Evolutionary conservation across 129 eudicot species (phyloP).

Genomic region (Helichrysum umbraculigerum): DNA sequence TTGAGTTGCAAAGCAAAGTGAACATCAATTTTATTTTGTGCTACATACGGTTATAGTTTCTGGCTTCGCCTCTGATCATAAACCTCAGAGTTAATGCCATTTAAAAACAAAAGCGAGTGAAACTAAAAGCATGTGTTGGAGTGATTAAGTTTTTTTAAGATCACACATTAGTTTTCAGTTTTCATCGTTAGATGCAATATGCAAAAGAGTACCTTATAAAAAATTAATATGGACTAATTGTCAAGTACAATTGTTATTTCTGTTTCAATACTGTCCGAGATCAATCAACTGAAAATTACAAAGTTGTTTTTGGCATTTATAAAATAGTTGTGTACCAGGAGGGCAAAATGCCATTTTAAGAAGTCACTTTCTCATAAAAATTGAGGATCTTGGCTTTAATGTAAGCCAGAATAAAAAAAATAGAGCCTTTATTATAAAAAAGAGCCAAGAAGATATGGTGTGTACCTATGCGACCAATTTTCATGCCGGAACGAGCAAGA

Average conservation of each 20-base stretch:
- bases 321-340: too few relatives aligned
- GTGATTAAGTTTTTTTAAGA: not conserved
- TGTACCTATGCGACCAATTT: slow-evolving; percentile 16
- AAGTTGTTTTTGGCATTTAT: not conserved
- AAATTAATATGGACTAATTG: too few relatives aligned
- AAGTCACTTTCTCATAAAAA: not conserved
- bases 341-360: not conserved
- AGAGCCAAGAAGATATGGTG: not conserved
- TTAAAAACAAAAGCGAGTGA: too few relatives aligned
- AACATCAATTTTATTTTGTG: too few relatives aligned
- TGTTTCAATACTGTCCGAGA: not conserved
- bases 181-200: too few relatives aligned
- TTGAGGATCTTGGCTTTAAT: not conserved
- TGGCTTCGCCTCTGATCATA: too few relatives aligned
- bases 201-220: not conserved
- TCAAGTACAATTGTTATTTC: not conserved
- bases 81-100: too few relatives aligned
- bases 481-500: slow-evolving; percentile 19
- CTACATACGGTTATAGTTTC: too few relatives aligned
- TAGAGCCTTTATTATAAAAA: not conserved
- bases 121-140: too few relatives aligned
- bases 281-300: not conserved
- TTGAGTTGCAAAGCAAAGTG: too few relatives aligned
- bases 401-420: not conserved
- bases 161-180: not conserved